Base-by-base conservation (phyloP, 208 protist genomes). In the Jaenimonas drosophilae region DNA sequence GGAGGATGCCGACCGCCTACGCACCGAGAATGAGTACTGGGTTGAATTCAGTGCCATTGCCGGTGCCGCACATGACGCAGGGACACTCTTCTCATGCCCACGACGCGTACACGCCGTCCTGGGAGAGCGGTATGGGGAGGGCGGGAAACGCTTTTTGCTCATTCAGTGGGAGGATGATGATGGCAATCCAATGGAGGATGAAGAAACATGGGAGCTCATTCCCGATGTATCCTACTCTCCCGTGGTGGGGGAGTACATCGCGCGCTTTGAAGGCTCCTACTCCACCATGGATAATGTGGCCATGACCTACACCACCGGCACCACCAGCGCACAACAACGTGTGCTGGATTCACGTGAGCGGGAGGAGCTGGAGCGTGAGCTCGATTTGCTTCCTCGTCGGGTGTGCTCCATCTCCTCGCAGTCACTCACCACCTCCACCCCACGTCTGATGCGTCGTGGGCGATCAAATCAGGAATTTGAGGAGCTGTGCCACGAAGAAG, bases 341-440 rank as follows among this genome's bases (percentile, higher is more conserved):
- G 57, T 47, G 3, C 54, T 86, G 19, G 69, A 81, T 17, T 52
- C 46, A 20, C 34, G 40, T 29, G 76, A 86, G 54, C 62, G 76
- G 6, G 50, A 76, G 16, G 71, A 80, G 44, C 44, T 86, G 4
- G 64, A 77, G 46, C 41, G 43, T 30, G 38, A 79, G 57, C 59
- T 86, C 12, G 58, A 54, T 0, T 26, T 64, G 42, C 57, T 83
- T 33, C 66, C 59, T 0, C 61, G 54, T 7, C 54, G 68, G 3
- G 14, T 49, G 9, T 31, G 69, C 5, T 46, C 44, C 3, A 34
- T 34, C 30, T 34, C 30, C 14, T 14, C 30, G 30, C 30, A 7
- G 30, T 14, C 30, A 34, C 30, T 34, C 30, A 7, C 11, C 30
- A n/a, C 30, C 30, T n/a, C n/a, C n/a, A n/a, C n/a, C n/a, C n/a